A percentile compares a stretch with the other conserved stretches of the same genome.
Evolutionary conservation across 176 grass and related monocot genomes (phyloP).

Genomic region (Juncus inflexus): DNA sequence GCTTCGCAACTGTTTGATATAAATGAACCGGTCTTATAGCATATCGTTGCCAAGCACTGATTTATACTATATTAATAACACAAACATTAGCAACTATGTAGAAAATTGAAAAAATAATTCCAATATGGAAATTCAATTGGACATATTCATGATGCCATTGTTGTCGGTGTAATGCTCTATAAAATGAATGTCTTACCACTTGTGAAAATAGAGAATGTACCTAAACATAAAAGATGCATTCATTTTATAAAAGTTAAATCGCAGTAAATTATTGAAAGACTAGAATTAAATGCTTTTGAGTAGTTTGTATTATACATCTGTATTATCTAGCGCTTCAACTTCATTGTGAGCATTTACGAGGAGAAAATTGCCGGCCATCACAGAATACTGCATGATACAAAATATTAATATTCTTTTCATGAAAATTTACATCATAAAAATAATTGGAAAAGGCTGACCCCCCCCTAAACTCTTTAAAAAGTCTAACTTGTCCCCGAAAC

Average conservation of each 20-base stretch:
- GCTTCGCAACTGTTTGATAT: constrained; percentile 98
- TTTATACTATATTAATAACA: constrained; percentile 96
- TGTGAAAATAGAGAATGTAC: constrained; percentile 79
- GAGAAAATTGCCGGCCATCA: constrained; percentile 93
- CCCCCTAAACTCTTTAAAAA: no score
- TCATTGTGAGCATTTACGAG: constrained; percentile 87
- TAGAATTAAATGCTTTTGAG: not conserved
- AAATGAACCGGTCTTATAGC: constrained; percentile 97
- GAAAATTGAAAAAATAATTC: not conserved
- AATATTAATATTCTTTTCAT: no score
- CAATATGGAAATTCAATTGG: no score
- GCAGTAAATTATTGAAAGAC: no score
- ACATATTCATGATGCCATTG: constrained; percentile 94
- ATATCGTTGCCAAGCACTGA: constrained; percentile 88
- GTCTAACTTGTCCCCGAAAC: no score
- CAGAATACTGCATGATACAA: constrained; percentile 65
- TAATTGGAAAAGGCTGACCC: no score
- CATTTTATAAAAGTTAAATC: constrained; percentile 16
- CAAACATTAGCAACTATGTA: constrained; percentile 22
- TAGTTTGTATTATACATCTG: constrained; percentile 54
- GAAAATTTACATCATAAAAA: no score
- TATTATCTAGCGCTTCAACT: constrained; percentile 84
- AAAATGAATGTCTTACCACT: constrained; percentile 75
- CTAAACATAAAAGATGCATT: constrained; percentile 44
- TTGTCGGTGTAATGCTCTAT: no score